phyloP scores from a whole-genome alignment of 306 rosid genomes.

The Cucumis hystrix region DNA sequence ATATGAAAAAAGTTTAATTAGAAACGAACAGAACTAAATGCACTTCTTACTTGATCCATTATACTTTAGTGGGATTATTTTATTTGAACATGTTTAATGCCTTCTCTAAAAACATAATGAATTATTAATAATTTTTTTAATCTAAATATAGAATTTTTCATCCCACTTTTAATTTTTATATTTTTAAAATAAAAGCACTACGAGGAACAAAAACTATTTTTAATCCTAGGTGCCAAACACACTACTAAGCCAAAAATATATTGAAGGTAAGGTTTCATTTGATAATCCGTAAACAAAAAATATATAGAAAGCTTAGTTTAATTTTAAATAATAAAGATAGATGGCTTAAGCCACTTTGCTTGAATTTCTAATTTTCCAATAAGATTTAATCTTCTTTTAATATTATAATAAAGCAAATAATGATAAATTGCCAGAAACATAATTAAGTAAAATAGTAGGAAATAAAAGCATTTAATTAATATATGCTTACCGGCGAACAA shows the following conservation, averaged over 20 bases:
- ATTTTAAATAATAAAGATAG: background rate
- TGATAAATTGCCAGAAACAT: too few relatives aligned
- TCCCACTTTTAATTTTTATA: background rate
- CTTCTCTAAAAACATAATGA: background rate
- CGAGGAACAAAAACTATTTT: background rate
- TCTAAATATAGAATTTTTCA: background rate
- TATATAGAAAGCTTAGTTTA: background rate
- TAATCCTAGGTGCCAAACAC: background rate
- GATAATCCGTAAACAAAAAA: background rate
- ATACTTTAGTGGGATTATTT: background rate
- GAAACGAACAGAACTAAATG: background rate
- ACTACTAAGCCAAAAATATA: background rate
- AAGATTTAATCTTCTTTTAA: background rate
- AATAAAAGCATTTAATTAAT: background rate
- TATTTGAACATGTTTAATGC: background rate
- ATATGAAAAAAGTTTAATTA: too few relatives aligned
- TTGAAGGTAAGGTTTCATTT: background rate
- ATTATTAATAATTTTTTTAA: background rate
- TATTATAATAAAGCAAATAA: background rate
- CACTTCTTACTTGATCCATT: background rate
- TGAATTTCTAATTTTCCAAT: background rate
- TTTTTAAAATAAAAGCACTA: background rate
- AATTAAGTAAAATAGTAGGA: background rate
- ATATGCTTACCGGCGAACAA: slow-evolving; percentile 31
- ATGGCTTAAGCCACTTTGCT: background rate